Base-by-base conservation (phyloP, 805 yeast species). In the Novakomyces olei region DNA sequence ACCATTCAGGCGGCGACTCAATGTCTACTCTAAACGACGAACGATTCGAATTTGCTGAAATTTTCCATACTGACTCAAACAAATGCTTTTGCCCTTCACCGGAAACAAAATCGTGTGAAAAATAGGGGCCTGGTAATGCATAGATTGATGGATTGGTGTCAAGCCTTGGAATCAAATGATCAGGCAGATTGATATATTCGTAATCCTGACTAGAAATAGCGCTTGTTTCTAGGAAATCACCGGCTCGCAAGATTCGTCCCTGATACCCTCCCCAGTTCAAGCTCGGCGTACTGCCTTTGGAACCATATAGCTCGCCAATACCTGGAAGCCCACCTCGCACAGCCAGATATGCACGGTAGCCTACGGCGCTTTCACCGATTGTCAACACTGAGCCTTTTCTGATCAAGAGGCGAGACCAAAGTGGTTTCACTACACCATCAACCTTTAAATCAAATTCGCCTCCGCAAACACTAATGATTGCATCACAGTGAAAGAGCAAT, bases 1-100 rank as follows among this genome's bases (percentile, higher is more conserved):
- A 93, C 98, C 96, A 88, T 48, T 68, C 64, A 8, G 98, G 98
- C 54, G 81, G 85, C 36, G 96, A 96, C 28, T 95, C 95, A 41
- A 76, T 71, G n/a, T n/a, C n/a, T 43, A 85, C 61, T 49, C 96
- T 69, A 24, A 85, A 92, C 50, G 96, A 96, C 53, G 85, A 85
- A 51, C 98, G 68, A 57, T 85, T 85, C 20, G 96, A 85, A 57
- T 85, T 85, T 62, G 88, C 85, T 52, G 88, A 96, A 32, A 85
- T 81, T 53, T 81, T 85, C 96, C 96, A 85, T 38, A 65, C 67
- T 33, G 69, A 64, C 4, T 61, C 46, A 49, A 85, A 80, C 56
- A 85, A 83, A 35, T 72, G 76, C 23, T 61, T 59, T 12, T 80
- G 69, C 7, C 78, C 68, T 49, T 77, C 92, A 7, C 61, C 52